Evolutionary conservation across 345 rosid species (phyloP).

Genomic region (Eucalyptus regnans): DNA sequence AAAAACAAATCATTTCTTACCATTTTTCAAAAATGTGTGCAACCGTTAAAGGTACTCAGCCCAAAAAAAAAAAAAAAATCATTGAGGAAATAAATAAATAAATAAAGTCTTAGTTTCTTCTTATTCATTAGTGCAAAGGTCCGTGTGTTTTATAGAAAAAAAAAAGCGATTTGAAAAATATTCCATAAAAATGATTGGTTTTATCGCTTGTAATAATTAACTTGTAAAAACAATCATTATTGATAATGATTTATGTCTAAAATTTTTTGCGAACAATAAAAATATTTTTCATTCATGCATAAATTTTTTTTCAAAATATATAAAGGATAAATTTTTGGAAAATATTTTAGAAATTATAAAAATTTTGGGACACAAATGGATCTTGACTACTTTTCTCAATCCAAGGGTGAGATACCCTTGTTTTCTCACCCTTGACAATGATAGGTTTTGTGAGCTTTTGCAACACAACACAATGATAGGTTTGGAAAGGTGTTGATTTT

Average conservation of each 20-base stretch:
- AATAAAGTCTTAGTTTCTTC: not conserved
- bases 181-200: not conserved
- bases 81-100: not conserved
- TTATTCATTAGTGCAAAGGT: not conserved
- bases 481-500: too few relatives aligned
- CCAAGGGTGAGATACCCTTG: too few relatives aligned
- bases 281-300: too few relatives aligned
- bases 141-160: accelerated
- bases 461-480: too few relatives aligned
- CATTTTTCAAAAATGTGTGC: not conserved
- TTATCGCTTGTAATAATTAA: not conserved
- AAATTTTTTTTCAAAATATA: accelerated
- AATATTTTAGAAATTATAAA: too few relatives aligned
- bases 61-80: not conserved
- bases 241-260: too few relatives aligned
- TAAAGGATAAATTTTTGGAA: too few relatives aligned
- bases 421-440: too few relatives aligned
- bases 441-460: too few relatives aligned
- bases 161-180: not conserved
- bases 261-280: accelerated
- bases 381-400: too few relatives aligned
- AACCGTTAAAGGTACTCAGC: not conserved
- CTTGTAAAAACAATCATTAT: too few relatives aligned
- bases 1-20: not conserved
- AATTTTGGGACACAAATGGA: accelerated